Percentiles rank a stretch among this genome's conserved stretches.
phyloP scores from a whole-genome alignment of 352 stramenopile genomes.

The Plasmopara halstedii region DNA sequence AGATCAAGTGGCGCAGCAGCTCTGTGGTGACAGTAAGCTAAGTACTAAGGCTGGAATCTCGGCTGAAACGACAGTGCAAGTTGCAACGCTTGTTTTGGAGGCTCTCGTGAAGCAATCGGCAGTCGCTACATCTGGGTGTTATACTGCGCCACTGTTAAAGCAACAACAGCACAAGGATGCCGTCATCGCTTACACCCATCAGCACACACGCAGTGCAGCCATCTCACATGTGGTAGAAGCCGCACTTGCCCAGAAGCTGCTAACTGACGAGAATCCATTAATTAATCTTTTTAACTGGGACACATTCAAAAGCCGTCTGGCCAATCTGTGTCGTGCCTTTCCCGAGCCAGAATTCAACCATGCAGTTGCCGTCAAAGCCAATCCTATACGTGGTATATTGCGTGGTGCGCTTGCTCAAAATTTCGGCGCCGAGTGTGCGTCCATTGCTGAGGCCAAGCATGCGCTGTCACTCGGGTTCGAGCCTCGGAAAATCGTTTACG shows the following conservation, averaged over 20 bases:
- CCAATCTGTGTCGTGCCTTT: constrained; percentile 45
- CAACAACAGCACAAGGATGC: constrained; percentile 30
- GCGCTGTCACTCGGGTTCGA: constrained; percentile 62
- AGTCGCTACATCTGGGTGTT: constrained; percentile 5
- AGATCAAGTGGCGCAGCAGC: constrained; percentile 21
- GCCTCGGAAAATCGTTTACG: constrained; percentile 81
- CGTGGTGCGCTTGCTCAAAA: constrained; percentile 36
- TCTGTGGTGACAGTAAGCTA: constrained; percentile 25
- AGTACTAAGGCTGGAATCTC: constrained; percentile 4
- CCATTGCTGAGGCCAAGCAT: constrained; percentile 76
- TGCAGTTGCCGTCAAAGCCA: constrained; percentile 75
- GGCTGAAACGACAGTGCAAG: constrained; percentile 9
- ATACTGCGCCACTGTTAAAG: constrained; percentile 42
- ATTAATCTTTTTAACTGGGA: constrained; percentile 63
- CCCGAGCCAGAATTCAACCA: constrained; percentile 65
- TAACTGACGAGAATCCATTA: constrained; percentile 50
- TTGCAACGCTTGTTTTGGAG: constrained; percentile 25
- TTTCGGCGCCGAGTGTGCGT: constrained; percentile 78
- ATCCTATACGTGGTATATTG: constrained; percentile 60
- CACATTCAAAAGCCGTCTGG: constrained; percentile 46
- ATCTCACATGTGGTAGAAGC: constrained; percentile 43
- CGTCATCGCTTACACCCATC: constrained; percentile 14
- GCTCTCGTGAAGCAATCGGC: constrained; percentile 11
- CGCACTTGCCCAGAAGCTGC: constrained; percentile 34
- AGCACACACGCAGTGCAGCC: constrained; percentile 24